Base-by-base conservation (phyloP, 2,329 filamentous ascomycete genomes). In the Fusarium sp. region DNA sequence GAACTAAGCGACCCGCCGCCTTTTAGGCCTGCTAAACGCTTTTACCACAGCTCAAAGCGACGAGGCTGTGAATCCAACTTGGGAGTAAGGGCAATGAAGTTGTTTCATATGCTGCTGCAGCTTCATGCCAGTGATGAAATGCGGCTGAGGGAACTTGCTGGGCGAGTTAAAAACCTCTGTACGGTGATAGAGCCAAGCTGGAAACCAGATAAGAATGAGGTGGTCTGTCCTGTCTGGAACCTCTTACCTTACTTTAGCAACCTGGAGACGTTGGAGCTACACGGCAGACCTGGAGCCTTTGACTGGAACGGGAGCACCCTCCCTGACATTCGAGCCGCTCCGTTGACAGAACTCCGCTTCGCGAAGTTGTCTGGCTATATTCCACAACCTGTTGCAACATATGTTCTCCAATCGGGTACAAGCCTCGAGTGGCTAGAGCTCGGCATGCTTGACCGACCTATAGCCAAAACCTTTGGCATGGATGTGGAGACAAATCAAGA, bases 291-390 rank as follows among this genome's bases (percentile, higher is more conserved):
- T 5, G 7, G 1, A 1, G 1, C 1, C 1, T 19, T 3, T 0
- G 2, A 6, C 1, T n/a, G 7, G 3, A 9, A 5, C 4, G 11
- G 32, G 7, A 6, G 34, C 15, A 12, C 7, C 10, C 7, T 11
- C 4, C 9, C 7, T 6, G 13, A 12, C 2, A 45, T 58, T 7
- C 5, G 5, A 5, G 48, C 26, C 4, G 7, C 9, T 12, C 25
- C 50, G 1, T 28, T 69, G 3, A 11, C 15, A 0, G 31, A 28
- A 2, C 48, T 69, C 5, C 53, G 31, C 1, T 58, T 53, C n/a
- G 54, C 43, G 6, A 69, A 58, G 9, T 39, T 69, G 6, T 57
- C 41, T 25, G 58, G 19, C 1, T 65, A 66, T 5, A 43, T 69
- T 6, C 64, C 66, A 0, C 47, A 26, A 8, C 1, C 9, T 2